A percentile compares a stretch with the other conserved stretches of the same genome.
Conservation (phyloP, 179 eudicot species). For the Spergularia azorica region DNA sequence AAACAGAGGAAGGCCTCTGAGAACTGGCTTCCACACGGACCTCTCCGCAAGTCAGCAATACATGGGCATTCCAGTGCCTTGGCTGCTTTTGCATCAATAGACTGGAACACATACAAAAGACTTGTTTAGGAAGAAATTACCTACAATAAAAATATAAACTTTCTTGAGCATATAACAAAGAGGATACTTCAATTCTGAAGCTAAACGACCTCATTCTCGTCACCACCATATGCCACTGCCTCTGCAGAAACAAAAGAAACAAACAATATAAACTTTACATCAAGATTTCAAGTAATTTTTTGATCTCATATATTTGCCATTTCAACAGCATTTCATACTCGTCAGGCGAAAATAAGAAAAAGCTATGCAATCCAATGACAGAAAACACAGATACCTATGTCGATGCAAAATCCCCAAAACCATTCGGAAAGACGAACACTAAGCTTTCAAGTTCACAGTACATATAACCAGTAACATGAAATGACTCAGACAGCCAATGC, state of each 20-base stretch:
- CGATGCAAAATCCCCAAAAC: neutral
- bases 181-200: conserved; percentile 20
- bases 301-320: neutral
- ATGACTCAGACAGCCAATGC: too few relatives aligned
- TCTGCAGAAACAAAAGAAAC: conserved; percentile 49
- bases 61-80: conserved; percentile 95
- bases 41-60: conserved; percentile 70
- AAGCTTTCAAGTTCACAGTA: neutral
- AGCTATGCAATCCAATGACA: neutral
- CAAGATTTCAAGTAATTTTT: neutral
- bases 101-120: conserved; percentile 37
- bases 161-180: conserved; percentile 26
- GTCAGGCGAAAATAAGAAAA: neutral
- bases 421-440: neutral
- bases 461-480: too few relatives aligned
- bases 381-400: neutral
- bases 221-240: conserved; percentile 75
- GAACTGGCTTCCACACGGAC: conserved; percentile 83
- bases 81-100: conserved; percentile 74
- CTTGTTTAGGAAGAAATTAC: conserved; percentile 11
- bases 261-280: neutral
- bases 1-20: conserved; percentile 90
- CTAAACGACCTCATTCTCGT: conserved; percentile 50
- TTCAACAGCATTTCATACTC: neutral
- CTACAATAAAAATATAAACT: neutral